phyloP scores from a whole-genome alignment of 148 eudicot species.

The Silene latifolia region DNA sequence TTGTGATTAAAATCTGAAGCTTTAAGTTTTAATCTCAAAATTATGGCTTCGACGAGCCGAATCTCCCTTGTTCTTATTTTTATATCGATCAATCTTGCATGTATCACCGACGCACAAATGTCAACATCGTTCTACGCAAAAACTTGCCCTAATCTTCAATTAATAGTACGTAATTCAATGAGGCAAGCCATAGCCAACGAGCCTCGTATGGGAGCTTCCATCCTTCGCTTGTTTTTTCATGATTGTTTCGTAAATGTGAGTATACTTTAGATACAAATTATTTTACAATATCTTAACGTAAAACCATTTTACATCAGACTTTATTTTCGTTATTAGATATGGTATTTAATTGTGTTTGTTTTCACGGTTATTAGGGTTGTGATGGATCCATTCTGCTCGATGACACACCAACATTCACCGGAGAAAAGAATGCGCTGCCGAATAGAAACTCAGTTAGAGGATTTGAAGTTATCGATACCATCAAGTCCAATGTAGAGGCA shows the following conservation, averaged over 20 bases:
- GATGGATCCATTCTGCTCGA: slow-evolving; percentile 28
- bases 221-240: slow-evolving; percentile 37
- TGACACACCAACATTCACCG: slow-evolving; percentile 23
- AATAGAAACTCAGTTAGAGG: slow-evolving; percentile 22
- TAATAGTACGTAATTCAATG: slow-evolving; percentile 26
- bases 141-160: slow-evolving; percentile 31
- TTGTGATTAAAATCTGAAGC: too few species aligned
- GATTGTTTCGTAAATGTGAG: slow-evolving; percentile 39
- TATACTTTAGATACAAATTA: background rate
- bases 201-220: slow-evolving; percentile 35
- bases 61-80: background rate
- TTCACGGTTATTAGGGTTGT: slow-evolving; percentile 20
- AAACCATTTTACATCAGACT: too few species aligned
- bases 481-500: slow-evolving; percentile 19
- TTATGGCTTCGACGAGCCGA: slow-evolving; percentile 2
- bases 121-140: slow-evolving; percentile 24
- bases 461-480: slow-evolving; percentile 20
- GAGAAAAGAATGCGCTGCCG: slow-evolving; percentile 24
- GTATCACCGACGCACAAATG: slow-evolving; percentile 27
- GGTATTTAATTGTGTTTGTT: background rate
- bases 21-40: background rate
- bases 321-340: too few species aligned
- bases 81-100: background rate
- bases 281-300: too few species aligned
- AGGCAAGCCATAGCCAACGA: slow-evolving; percentile 26